These are phyloP conservation scores for Kurtzmaniella quercitrusa DNA, from an alignment of 1,139 yeast species.

Conservation along the genomic window DNA sequence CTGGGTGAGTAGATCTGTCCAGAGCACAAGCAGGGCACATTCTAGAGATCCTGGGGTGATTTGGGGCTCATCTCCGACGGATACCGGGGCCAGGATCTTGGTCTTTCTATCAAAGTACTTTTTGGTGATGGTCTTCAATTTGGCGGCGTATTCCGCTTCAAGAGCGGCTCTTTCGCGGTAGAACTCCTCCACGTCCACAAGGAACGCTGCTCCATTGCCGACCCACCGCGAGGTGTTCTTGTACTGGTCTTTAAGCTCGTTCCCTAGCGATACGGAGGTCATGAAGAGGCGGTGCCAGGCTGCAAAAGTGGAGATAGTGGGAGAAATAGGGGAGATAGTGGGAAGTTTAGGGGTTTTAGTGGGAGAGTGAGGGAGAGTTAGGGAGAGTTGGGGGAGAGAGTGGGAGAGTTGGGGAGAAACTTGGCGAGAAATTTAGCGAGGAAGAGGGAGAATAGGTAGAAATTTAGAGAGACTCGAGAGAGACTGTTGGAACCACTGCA, in stretches of 20 bases:
- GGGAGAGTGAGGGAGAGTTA: not conserved
- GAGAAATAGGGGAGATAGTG: not conserved
- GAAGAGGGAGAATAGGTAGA: no score
- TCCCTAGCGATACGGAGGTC: slow-evolving; percentile 47
- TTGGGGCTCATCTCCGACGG: slow-evolving; percentile 89
- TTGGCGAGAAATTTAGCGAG: no score
- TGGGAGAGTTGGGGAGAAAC: no score
- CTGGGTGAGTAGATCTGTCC: slow-evolving; percentile 85
- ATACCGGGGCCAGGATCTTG: slow-evolving; percentile 56
- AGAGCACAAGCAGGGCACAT: slow-evolving; percentile 85
- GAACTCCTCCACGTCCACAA: slow-evolving; percentile 74
- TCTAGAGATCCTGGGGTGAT: slow-evolving; percentile 95
- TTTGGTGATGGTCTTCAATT: slow-evolving; percentile 58
- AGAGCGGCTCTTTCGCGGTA: slow-evolving; percentile 77
- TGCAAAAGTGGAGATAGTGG: not conserved
- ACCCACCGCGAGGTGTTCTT: slow-evolving; percentile 77
- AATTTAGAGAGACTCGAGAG: no score
- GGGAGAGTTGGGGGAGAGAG: not conserved
- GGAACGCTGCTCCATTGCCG: slow-evolving; percentile 66
- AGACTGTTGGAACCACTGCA: no score
- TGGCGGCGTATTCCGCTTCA: slow-evolving; percentile 78
- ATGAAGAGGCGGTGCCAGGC: slow-evolving; percentile 7
- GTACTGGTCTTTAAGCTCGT: slow-evolving; percentile 75
- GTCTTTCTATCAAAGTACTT: slow-evolving; percentile 79
- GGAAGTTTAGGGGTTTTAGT: not conserved